These are phyloP conservation scores for Peronospora destructor DNA, from an alignment of 352 stramenopile species.

Conservation along the genomic window DNA sequence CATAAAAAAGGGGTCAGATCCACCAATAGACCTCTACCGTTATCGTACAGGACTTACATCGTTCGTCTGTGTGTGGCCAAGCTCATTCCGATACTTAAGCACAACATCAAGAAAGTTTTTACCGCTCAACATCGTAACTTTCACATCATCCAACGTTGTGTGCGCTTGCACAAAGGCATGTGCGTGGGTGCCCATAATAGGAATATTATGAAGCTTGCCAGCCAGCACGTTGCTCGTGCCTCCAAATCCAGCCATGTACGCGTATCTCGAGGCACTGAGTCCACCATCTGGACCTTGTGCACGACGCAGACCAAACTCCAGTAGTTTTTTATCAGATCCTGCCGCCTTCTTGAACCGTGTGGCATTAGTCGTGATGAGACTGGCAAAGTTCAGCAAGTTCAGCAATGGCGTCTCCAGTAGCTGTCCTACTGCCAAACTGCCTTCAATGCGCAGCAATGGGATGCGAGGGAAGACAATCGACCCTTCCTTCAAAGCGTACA, in stretches of 20 bases:
- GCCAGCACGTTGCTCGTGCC: slow-evolving; percentile 96
- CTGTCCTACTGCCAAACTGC: slow-evolving; percentile 91
- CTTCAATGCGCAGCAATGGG: slow-evolving; percentile 90
- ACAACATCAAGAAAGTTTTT: slow-evolving; percentile 80
- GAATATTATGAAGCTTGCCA: slow-evolving; percentile 92
- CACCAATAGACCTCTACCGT: background rate
- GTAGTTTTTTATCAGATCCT: slow-evolving; percentile 72
- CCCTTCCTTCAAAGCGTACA: slow-evolving; percentile 94
- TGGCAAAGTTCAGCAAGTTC: slow-evolving; percentile 97
- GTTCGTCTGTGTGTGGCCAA: slow-evolving; percentile 70
- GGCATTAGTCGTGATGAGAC: slow-evolving; percentile 96
- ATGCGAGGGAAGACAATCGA: slow-evolving; percentile 95
- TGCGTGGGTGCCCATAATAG: slow-evolving; percentile 95
- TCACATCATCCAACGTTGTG: slow-evolving; percentile 89
- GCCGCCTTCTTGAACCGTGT: slow-evolving; percentile 93
- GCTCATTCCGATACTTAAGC: slow-evolving; percentile 70
- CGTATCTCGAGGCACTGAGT: slow-evolving; percentile 95
- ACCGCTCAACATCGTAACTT: slow-evolving; percentile 50
- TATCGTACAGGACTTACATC: slow-evolving; percentile 37
- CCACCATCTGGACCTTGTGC: slow-evolving; percentile 96
- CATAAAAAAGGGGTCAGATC: slow-evolving; percentile 6
- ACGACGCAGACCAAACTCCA: slow-evolving; percentile 92
- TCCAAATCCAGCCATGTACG: slow-evolving; percentile 97
- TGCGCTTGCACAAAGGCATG: slow-evolving; percentile 97
- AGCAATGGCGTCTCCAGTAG: slow-evolving; percentile 97